phyloP scores from a whole-genome alignment of 2,329 filamentous ascomycete genomes.

The Claviceps citrina region DNA sequence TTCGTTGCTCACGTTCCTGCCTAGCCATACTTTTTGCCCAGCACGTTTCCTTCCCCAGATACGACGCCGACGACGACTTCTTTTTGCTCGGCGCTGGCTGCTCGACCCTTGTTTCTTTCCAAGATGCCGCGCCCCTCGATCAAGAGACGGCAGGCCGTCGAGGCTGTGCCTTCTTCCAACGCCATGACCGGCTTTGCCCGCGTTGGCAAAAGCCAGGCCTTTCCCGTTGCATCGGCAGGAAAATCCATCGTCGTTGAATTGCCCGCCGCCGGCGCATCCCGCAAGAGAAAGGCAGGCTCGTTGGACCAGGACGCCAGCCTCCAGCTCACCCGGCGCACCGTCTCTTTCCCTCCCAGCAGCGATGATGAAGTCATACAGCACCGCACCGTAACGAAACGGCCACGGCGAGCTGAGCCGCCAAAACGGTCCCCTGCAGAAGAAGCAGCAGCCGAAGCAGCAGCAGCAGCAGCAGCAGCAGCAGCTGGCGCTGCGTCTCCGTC shows the following conservation, averaged over 20 bases:
- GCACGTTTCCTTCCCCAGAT: too few species aligned
- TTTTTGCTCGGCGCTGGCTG: too few species aligned
- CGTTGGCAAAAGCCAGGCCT: constrained; percentile 27
- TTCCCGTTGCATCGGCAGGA: constrained; percentile 17
- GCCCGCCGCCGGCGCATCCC: constrained; percentile 12
- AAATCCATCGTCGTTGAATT: constrained; percentile 17
- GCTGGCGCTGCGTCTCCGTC: background rate
- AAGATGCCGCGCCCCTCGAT: constrained; percentile 5
- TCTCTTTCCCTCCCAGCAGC: constrained; percentile 21
- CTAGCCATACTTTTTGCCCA: too few species aligned
- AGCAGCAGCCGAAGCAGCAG: too few species aligned
- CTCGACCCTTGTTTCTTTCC: background rate
- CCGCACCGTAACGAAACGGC: constrained; percentile 2
- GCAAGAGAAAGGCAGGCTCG: constrained; percentile 24
- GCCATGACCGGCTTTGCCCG: constrained; percentile 31
- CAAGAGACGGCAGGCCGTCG: constrained; percentile 8
- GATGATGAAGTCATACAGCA: constrained; percentile 13
- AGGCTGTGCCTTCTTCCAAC: constrained; percentile 9
- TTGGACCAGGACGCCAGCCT: constrained; percentile 13
- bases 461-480: background rate
- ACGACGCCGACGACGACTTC: too few species aligned
- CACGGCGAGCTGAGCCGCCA: constrained; percentile 12
- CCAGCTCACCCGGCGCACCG: constrained; percentile 13
- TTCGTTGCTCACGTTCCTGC: too few species aligned
- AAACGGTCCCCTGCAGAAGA: background rate